phyloP scores from a whole-genome alignment of 2,329 filamentous ascomycete genomes.

The Sporothrix euskadiensis region DNA sequence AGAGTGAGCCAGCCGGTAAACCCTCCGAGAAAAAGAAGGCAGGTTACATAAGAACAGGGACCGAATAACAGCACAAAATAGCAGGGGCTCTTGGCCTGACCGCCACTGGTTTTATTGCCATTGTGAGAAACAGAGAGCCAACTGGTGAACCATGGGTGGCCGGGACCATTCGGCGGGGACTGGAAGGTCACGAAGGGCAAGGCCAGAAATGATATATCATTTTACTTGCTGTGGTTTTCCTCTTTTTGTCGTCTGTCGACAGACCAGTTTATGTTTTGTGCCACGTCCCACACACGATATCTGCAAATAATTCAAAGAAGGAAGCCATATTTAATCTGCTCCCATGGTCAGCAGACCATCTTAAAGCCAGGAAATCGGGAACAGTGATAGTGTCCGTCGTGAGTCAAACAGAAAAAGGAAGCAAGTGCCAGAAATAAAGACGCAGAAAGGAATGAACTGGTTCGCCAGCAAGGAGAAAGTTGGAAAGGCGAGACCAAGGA shows the following conservation, averaged over 20 bases:
- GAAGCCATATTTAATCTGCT: neutral
- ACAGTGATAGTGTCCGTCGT: neutral
- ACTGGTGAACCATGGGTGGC: neutral
- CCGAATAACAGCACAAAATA: neutral
- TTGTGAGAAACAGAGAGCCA: neutral
- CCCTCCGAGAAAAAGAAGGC: neutral
- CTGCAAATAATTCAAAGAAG: neutral
- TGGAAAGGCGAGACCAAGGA: neutral
- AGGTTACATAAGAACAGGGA: neutral
- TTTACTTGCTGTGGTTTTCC: neutral
- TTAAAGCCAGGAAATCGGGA: neutral
- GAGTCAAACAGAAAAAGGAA: constrained; percentile 4
- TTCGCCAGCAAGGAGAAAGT: neutral
- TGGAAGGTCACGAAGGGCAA: neutral
- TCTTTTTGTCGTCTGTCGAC: neutral
- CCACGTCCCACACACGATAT: neutral
- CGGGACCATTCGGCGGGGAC: neutral
- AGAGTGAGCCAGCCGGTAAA: neutral
- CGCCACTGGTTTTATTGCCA: neutral
- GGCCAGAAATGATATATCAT: neutral
- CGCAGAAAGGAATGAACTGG: neutral
- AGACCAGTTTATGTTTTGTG: neutral
- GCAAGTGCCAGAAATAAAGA: neutral
- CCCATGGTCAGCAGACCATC: neutral
- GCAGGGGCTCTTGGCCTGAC: neutral